phyloP scores from a whole-genome alignment of 768 basidiomycete genomes.

The Phylloporus arenicola region DNA sequence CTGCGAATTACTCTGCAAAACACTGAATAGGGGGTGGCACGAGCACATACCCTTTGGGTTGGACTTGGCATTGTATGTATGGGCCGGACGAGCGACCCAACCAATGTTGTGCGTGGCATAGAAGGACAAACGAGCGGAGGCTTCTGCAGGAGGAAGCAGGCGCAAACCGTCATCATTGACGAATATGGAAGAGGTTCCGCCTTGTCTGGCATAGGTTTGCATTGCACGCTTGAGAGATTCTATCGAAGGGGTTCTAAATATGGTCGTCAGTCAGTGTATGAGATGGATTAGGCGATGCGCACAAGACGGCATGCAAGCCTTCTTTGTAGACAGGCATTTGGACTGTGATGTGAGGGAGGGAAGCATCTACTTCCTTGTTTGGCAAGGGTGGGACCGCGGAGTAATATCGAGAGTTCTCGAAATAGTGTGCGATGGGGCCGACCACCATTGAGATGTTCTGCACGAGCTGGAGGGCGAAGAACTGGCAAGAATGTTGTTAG shows the following conservation, averaged over 20 bases:
- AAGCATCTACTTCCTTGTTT: constrained; percentile 40
- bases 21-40: constrained; percentile 32
- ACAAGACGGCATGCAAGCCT: constrained; percentile 47
- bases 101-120: constrained; percentile 56
- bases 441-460: constrained; percentile 36
- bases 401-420: constrained; percentile 50
- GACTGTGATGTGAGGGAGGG: constrained; percentile 46
- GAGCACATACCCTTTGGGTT: constrained; percentile 40
- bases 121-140: constrained; percentile 43
- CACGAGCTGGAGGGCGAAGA: constrained; percentile 40
- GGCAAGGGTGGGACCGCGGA: constrained; percentile 40
- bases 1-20: constrained; percentile 5
- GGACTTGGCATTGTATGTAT: constrained; percentile 38
- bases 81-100: constrained; percentile 55
- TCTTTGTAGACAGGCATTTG: constrained; percentile 60
- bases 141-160: constrained; percentile 41
- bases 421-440: constrained; percentile 49
- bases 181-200: constrained; percentile 54
- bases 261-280: neutral
- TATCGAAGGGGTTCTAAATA: constrained; percentile 39
- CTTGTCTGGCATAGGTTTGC: constrained; percentile 61
- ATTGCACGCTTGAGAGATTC: constrained; percentile 56
- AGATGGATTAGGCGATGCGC: constrained; percentile 19
- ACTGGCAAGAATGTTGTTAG: constrained; percentile 18
- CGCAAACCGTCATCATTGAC: constrained; percentile 62